phyloP scores from a whole-genome alignment of 306 rosid species.

The Styphnolobium japonicum region DNA sequence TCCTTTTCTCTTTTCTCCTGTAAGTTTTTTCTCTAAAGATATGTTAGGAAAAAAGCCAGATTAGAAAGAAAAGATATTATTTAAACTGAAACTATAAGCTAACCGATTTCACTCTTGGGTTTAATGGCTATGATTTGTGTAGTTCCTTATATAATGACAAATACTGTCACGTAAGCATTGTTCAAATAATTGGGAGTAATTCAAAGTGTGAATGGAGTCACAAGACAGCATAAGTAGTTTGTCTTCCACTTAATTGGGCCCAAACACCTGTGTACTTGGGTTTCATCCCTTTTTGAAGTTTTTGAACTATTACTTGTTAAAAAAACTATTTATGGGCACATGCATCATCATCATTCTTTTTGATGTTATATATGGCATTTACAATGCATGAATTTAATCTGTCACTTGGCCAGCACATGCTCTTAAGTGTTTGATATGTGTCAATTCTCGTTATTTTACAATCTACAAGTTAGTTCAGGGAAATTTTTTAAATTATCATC shows the following conservation, averaged over 20 bases:
- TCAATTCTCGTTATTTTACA: neutral
- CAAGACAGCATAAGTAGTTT: no score
- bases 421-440: neutral
- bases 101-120: no score
- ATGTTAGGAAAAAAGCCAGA: no score
- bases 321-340: neutral
- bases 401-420: neutral
- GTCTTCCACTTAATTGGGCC: neutral
- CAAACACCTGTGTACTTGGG: neutral
- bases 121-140: no score
- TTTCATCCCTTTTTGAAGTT: neutral
- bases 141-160: no score
- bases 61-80: no score
- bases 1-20: no score
- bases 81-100: no score
- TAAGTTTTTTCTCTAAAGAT: no score
- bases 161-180: no score
- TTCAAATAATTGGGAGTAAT: no score
- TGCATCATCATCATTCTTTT: neutral
- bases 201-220: no score
- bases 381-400: neutral
- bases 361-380: neutral
- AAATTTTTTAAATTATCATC: neutral
- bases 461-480: constrained; percentile 5
- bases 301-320: constrained; percentile 3